Evolutionary conservation across 2,329 filamentous ascomycete species (phyloP), one percentile per base, ranked within the genome.

Genomic region (Sordariomycetes sp.): DNA sequence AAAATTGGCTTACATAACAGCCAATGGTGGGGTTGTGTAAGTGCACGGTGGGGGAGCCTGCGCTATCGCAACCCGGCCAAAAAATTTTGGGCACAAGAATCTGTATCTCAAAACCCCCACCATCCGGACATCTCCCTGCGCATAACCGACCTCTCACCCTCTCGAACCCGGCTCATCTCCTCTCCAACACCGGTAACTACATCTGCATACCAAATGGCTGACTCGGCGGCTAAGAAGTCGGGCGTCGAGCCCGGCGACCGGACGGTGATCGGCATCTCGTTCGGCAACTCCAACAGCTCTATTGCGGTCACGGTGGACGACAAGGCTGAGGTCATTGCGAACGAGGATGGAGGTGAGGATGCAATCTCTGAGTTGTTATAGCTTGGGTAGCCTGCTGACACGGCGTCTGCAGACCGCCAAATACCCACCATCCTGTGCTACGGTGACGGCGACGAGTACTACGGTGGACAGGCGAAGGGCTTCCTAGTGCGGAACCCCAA

Each of bases 241-340:
- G 75, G 72, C 68, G 70, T 74, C 61, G 74, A 78, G 73, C 82
- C 83, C 56, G 75, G 74, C 65, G 79, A 85, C 65, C 79, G 83
- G 67, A 78, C 80, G 68, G 90, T 88, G 71, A 97, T 99, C 75
- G 94, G 94, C 72, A 91, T 99, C 71, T 89, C 92, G 65, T 97
- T 97, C 79, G 94, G 94, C 76, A 99, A 97, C 79, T 92, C 91
- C 62, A 96, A 96, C 85, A 95, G 90, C 78, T 97, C 91, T 61
- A 97, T 99, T 76, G 93, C 93, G 67, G 91, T 86, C 72, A 96
- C 92, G 53, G 83, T 87, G 62, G 93, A 97, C 69, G 93, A 95
- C 74, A 96, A 95, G 79, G 87, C 91, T 63, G 90, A 97, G 72
- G 93, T 99, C 63, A 97, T 99, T 76, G 94, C 94, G 69, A 97